A percentile compares a stretch with the other conserved stretches of the same genome.
Conservation (phyloP, 148 eudicot genomes). For the Vaccinium macrocarpon region DNA sequence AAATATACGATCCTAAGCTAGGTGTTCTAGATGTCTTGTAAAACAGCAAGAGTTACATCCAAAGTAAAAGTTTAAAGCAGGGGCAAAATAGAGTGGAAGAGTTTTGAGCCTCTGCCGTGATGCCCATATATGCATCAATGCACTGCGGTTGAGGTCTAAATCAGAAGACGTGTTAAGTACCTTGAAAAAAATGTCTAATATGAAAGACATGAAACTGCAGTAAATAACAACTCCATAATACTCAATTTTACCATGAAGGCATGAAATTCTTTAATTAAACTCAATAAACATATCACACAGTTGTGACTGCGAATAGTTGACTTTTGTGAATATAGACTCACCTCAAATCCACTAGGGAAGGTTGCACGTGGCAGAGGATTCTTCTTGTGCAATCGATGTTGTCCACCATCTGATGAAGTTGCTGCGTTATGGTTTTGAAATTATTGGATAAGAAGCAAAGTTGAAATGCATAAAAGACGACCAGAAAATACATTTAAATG, state of each 20-base stretch:
- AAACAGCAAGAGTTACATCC: background rate
- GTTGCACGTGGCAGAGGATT: slow-evolving; percentile 41
- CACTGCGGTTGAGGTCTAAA: background rate
- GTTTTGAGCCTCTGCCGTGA: background rate
- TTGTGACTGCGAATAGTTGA: background rate
- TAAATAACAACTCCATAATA: background rate
- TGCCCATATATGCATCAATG: background rate
- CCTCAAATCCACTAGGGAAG: slow-evolving; percentile 74
- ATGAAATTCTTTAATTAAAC: background rate
- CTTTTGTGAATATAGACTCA: slow-evolving; percentile 15
- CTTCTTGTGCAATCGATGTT: slow-evolving; percentile 38
- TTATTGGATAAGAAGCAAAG: background rate
- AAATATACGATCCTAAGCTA: background rate
- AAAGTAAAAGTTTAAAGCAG: background rate
- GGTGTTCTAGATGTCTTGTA: background rate
- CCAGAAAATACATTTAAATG: background rate
- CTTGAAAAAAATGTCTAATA: background rate
- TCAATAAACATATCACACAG: background rate
- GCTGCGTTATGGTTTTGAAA: slow-evolving; percentile 25
- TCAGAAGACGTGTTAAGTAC: background rate
- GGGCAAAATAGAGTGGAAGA: background rate
- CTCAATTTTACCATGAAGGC: background rate
- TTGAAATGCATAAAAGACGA: background rate
- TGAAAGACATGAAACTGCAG: background rate
- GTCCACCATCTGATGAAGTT: slow-evolving; percentile 36